Base-by-base conservation (phyloP, 73 alveolate species). In the Paramecium octaurelia region DNA sequence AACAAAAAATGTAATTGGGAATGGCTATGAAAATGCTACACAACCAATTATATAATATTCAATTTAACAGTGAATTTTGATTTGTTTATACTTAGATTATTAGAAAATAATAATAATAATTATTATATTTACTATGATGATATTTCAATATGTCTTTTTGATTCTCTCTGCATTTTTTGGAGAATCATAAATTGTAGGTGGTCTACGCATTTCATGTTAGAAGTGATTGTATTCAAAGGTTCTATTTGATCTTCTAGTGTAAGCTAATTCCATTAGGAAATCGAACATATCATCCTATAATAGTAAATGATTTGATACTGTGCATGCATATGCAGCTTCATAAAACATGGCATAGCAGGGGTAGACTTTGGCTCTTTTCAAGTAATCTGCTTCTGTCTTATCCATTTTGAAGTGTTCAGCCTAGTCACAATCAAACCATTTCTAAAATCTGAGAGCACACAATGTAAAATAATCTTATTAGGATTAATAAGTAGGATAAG, bases 111-210 rank as follows among this genome's bases (percentile, higher is more conserved):
- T 64, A 16, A 16, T 31, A 59, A 23, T 60, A 40, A 7, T 40
- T 40, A 40, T 40, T 40, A 59, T 54, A 18, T 64, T 64, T 27
- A 64, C 84, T 64, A 2, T 64, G 50, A 64, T 64, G 16, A 64
- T 64, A 73, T 36, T 6, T 80, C 91, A 80, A 80, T 89, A 89
- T 42, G 85, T 89, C 43, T 71, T 89, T 44, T 44, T 89, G 75
- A 44, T 23, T 80, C 91, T 80, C 60, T 89, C 94, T n/a, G 94
- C 94, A 89, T 77, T 83, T 68, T 89, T 89, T n/a, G 94, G 94
- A 44, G 94, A 70, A 73, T 89, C 94, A 60, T 70, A 89, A n/a
- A 71, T 54, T 21, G 94, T 89, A 7, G 94, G 94, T 43, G 84
- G 84, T 54, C 92, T 89, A 73, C 85, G 58, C 85, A 89, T 77